These are phyloP conservation scores for Allodekkera sacchari DNA, from an alignment of 805 yeast species.

Conservation along the genomic window DNA sequence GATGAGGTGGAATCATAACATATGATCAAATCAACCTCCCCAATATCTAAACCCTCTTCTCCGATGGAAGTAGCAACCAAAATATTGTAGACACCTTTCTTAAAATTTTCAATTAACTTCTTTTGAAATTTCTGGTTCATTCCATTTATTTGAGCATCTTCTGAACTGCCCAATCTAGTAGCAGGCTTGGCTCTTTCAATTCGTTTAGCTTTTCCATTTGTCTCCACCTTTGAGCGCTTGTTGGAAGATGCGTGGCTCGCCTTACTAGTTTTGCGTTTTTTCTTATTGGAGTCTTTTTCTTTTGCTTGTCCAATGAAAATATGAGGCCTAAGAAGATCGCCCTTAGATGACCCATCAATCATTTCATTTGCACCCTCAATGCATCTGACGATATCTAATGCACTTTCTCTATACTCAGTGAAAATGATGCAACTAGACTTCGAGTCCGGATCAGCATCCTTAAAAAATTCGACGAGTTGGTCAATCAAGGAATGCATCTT, in stretches of 20 bases:
- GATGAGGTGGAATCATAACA: conserved; percentile 91
- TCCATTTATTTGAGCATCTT: conserved; percentile 69
- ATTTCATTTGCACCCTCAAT: conserved; percentile 34
- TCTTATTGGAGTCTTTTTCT: conserved; percentile 63
- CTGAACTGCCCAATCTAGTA: conserved; percentile 52
- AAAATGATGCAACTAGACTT: conserved; percentile 78
- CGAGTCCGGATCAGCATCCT: conserved; percentile 11
- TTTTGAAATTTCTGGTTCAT: conserved; percentile 90
- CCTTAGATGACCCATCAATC: conserved; percentile 13
- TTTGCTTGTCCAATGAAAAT: conserved; percentile 89
- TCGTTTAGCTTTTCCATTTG: conserved; percentile 21
- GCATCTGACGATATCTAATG: conserved; percentile 71
- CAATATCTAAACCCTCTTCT: conserved; percentile 97
- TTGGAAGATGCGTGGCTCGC: conserved; percentile 50
- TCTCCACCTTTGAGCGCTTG: conserved; percentile 28
- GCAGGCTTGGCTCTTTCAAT: conserved; percentile 21
- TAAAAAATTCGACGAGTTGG: conserved; percentile 51
- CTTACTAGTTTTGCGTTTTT: too few species aligned
- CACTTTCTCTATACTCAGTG: conserved; percentile 85
- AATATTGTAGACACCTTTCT: conserved; percentile 63
- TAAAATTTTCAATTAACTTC: conserved; percentile 65
- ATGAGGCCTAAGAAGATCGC: conserved; percentile 49
- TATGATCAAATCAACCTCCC: conserved; percentile 90
- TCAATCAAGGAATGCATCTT: conserved; percentile 55
- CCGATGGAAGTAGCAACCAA: conserved; percentile 96